Conservation (phyloP, 805 yeast species). For the Ogataea nakhonphanomensis region DNA sequence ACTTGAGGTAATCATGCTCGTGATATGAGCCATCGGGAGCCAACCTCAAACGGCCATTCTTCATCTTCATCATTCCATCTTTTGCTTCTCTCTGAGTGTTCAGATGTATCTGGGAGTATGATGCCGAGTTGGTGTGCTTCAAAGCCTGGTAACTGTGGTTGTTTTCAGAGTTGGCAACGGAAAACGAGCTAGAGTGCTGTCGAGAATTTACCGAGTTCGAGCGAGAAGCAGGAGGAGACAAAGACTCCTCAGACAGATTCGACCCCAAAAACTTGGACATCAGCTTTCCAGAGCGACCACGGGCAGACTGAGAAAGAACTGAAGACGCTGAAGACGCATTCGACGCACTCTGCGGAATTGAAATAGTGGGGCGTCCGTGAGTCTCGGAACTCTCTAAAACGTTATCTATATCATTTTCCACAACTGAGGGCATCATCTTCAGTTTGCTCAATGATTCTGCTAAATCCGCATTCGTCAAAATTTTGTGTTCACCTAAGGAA, state of each 20-base stretch:
- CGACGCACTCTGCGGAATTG: conserved; percentile 11
- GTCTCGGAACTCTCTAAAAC: conserved; percentile 24
- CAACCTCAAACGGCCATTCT: conserved; percentile 29
- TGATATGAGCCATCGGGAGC: conserved; percentile 32
- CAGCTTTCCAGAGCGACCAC: conserved; percentile 22
- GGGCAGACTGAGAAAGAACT: conserved; percentile 12
- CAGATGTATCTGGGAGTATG: conserved; percentile 21
- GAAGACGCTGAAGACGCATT: conserved; percentile 14
- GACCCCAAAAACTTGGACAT: conserved; percentile 22
- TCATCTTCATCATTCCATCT: conserved; percentile 21
- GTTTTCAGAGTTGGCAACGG: conserved; percentile 19
- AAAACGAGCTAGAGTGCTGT: conserved; percentile 22
- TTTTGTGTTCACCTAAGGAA: conserved; percentile 8
- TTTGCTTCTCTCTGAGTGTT: conserved; percentile 20
- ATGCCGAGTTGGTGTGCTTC: conserved; percentile 28
- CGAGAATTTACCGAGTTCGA: conserved; percentile 19
- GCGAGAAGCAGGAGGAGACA: conserved; percentile 23
- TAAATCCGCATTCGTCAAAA: conserved; percentile 21
- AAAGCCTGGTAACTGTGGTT: conserved; percentile 14
- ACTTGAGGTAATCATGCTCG: conserved; percentile 35
- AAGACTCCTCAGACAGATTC: conserved; percentile 20
- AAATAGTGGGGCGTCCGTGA: not conserved
- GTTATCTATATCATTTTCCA: conserved; percentile 33
- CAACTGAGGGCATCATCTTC: conserved; percentile 32
- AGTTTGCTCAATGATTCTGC: conserved; percentile 25